Base-by-base conservation (phyloP, 1,284 basidiomycete genomes). In the Ceratobasidium theobromae region DNA sequence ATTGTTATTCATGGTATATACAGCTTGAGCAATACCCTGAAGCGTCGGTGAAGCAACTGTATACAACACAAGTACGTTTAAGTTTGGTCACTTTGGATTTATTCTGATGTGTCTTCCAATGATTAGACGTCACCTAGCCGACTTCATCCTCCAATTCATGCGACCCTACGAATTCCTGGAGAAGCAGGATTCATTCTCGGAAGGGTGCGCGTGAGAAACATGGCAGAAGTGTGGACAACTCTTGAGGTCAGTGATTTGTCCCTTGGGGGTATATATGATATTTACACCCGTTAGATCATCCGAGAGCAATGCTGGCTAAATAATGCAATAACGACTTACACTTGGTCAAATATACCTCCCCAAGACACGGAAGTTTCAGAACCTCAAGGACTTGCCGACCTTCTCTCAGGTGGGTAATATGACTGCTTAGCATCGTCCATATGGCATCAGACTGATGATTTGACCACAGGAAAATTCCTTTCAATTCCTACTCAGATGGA, bases 281-380 rank as follows among this genome's bases (percentile, higher is more conserved):
- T 32, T 23, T 4, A 55, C 4, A 12, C 4, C 23, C 12, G 27
- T 41, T 33, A 68, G 67, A 54, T 68, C 28, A 65, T 70, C 23
- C 55, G 68, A 53, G 68, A 70, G 40, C 68, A 69, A 60, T 66
- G 52, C n/a, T 70, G 69, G 69, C 32, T 70, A 27, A 69, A 67
- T 18, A 64, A 65, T 25, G 48, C 54, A 23, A 49, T 70, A 16
- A 23, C 53, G 14, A 46, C 69, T 1, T 55, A 62, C 38, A 30
- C 60, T n/a, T 70, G 69, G 69, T 16, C 21, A 16, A 65, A 66
- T 23, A 57, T 8, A 9, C 38, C 23, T 1, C 41, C 51, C 2
- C 51, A 57, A 16, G 25, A 66, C 18, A 49, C 30, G 14, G 52
- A 68, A 35, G 27, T 18, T 40, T 45, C 35, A 3, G 52, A 46